Evolutionary conservation across 306 rosid genomes (phyloP).

Genomic region (Sindora glabra): DNA sequence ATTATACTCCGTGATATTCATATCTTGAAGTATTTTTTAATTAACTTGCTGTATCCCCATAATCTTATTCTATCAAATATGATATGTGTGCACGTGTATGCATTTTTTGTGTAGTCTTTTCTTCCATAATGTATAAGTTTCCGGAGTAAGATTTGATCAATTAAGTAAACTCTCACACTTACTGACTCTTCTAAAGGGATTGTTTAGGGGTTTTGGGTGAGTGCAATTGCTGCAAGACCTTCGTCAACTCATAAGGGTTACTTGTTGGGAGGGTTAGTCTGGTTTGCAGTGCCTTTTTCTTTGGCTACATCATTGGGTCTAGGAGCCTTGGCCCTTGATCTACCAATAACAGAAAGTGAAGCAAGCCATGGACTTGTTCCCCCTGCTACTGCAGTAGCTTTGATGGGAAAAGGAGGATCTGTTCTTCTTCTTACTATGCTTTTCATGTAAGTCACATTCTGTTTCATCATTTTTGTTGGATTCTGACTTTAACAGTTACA

Average conservation of each 20-base stretch:
- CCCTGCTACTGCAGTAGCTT: constrained; percentile 91
- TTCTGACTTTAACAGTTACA: too few species aligned
- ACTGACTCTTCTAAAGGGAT: constrained; percentile 4
- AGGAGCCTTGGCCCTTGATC: constrained; percentile 92
- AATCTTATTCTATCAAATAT: too few species aligned
- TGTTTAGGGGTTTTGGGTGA: constrained; percentile 90
- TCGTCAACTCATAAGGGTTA: constrained; percentile 95
- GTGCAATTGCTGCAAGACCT: constrained; percentile 94
- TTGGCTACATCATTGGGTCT: constrained; percentile 85
- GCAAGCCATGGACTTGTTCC: constrained; percentile 88
- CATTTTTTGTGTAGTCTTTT: too few species aligned
- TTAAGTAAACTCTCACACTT: not conserved
- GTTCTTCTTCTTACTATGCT: constrained; percentile 90
- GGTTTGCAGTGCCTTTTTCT: constrained; percentile 98
- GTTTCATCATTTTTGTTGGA: too few species aligned
- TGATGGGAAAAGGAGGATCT: constrained; percentile 95
- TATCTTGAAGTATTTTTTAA: too few species aligned
- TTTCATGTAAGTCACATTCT: constrained; percentile 58
- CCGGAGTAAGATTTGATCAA: not conserved
- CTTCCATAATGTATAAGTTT: not conserved
- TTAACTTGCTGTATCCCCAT: too few species aligned
- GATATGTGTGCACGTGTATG: too few species aligned
- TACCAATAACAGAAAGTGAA: constrained; percentile 64
- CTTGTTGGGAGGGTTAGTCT: constrained; percentile 88
- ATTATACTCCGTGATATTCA: too few species aligned